Evolutionary conservation across 1,284 basidiomycete species (phyloP).

Genomic region (Schizophyllum amplum): DNA sequence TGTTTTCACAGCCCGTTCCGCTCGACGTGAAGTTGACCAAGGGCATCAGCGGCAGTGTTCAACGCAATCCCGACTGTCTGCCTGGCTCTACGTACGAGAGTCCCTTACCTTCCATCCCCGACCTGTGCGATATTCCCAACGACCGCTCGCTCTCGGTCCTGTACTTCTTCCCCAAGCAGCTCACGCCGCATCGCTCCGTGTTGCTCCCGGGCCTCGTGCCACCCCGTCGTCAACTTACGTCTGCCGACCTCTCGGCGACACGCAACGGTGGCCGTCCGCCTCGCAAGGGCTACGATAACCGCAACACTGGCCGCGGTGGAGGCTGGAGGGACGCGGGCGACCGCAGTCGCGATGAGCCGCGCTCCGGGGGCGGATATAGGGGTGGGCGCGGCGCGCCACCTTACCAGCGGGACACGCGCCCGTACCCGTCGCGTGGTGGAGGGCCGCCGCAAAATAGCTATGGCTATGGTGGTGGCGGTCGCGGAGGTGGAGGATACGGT

Average conservation of each 20-base stretch:
- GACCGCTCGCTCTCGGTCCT: constrained; percentile 83
- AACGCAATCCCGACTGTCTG: constrained; percentile 83
- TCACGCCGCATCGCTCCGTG: constrained; percentile 78
- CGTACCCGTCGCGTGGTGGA: constrained; percentile 22
- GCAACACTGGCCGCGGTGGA: constrained; percentile 20
- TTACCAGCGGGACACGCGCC: constrained; percentile 24
- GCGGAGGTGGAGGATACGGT: constrained; percentile 16
- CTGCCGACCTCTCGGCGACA: constrained; percentile 65
- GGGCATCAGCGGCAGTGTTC: constrained; percentile 75
- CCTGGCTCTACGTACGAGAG: constrained; percentile 88
- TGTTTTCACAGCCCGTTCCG: constrained; percentile 42
- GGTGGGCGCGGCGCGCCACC: constrained; percentile 17
- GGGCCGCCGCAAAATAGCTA: constrained; percentile 15
- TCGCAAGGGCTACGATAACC: constrained; percentile 18
- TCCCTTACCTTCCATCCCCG: constrained; percentile 41
- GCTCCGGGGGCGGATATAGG: constrained; percentile 11
- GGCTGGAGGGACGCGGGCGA: constrained; percentile 22
- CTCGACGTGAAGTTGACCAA: constrained; percentile 68
- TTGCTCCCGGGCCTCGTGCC: constrained; percentile 72
- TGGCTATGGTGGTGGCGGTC: constrained; percentile 16
- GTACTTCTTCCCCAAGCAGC: constrained; percentile 87
- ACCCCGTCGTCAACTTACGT: constrained; percentile 54
- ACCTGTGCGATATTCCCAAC: constrained; percentile 45
- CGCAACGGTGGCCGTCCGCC: constrained; percentile 43
- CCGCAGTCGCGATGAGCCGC: constrained; percentile 20